phyloP scores from a whole-genome alignment of 768 basidiomycete species.

The Boletus rex-veris region DNA sequence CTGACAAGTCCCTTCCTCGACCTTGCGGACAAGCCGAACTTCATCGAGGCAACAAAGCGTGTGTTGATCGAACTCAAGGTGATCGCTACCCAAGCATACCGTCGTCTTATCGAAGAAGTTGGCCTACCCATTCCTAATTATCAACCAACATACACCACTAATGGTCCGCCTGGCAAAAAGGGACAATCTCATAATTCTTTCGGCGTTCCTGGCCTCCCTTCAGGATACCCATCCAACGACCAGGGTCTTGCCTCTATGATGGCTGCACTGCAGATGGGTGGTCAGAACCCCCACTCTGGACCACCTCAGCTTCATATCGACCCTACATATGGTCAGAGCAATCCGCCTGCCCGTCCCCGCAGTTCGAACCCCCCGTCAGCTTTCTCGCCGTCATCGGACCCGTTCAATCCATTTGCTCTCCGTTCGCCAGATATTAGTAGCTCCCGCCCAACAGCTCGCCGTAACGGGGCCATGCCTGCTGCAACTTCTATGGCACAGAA shows the following conservation, averaged over 20 bases:
- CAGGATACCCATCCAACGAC: constrained; percentile 78
- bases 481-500: constrained; percentile 33
- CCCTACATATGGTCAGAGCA: constrained; percentile 49
- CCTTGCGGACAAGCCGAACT: constrained; percentile 58
- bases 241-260: constrained; percentile 90
- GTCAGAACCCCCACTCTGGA: constrained; percentile 78
- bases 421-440: constrained; percentile 50
- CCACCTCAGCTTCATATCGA: constrained; percentile 73
- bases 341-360: constrained; percentile 45
- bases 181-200: constrained; percentile 49
- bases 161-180: constrained; percentile 61
- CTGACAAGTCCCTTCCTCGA: constrained; percentile 85
- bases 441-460: constrained; percentile 46
- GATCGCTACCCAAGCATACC: constrained; percentile 91
- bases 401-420: constrained; percentile 56
- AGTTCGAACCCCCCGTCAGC: constrained; percentile 40
- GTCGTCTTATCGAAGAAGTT: constrained; percentile 90
- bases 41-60: constrained; percentile 84
- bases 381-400: constrained; percentile 51
- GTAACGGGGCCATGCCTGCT: constrained; percentile 35
- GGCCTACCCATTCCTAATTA: constrained; percentile 87
- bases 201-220: constrained; percentile 71
- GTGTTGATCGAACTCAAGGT: constrained; percentile 91
- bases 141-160: constrained; percentile 70
- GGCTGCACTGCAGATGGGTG: constrained; percentile 89